These are phyloP conservation scores for Pseudogymnoascus pannorum DNA, from an alignment of 2,329 filamentous ascomycete genomes.

Conservation along the genomic window DNA sequence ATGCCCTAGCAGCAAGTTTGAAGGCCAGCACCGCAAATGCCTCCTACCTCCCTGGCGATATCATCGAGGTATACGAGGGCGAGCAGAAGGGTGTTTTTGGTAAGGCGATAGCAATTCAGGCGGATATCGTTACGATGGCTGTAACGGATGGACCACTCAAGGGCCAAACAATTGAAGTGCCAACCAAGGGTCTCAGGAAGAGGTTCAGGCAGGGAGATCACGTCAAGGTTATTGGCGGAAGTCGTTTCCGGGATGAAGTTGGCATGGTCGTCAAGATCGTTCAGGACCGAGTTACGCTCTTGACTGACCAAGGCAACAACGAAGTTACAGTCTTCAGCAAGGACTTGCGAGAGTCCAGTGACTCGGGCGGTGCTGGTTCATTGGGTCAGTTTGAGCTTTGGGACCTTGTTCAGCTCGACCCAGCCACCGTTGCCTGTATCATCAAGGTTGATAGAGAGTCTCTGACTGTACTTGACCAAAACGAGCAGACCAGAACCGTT, in stretches of 20 bases:
- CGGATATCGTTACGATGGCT: conserved; percentile 83
- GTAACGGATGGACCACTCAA: conserved; percentile 76
- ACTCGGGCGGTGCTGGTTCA: conserved; percentile 77
- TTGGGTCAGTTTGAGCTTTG: conserved; percentile 87
- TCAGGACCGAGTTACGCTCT: conserved; percentile 83
- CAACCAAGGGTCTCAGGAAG: conserved; percentile 86
- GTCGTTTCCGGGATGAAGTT: conserved; percentile 88
- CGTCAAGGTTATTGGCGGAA: conserved; percentile 96
- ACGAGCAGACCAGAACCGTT: conserved; percentile 71
- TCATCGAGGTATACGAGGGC: conserved; percentile 93
- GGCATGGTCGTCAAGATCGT: conserved; percentile 94
- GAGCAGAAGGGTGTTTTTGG: conserved; percentile 90
- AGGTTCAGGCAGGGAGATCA: conserved; percentile 90
- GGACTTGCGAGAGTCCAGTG: conserved; percentile 85
- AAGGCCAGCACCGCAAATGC: conserved; percentile 77
- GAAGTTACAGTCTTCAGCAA: conserved; percentile 98
- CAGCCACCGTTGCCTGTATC: conserved; percentile 84
- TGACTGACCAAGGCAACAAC: conserved; percentile 86
- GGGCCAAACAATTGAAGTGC: conserved; percentile 85
- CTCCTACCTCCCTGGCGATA: conserved; percentile 83
- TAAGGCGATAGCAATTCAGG: conserved; percentile 75
- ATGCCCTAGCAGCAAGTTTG: conserved; percentile 80
- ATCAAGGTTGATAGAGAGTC: conserved; percentile 95
- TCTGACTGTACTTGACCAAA: conserved; percentile 82
- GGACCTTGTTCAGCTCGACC: conserved; percentile 89